A percentile compares a stretch with the other conserved stretches of the same genome.
Conservation (phyloP, 1,284 basidiomycete species). For the Ceratorhiza oryzae-sativae region DNA sequence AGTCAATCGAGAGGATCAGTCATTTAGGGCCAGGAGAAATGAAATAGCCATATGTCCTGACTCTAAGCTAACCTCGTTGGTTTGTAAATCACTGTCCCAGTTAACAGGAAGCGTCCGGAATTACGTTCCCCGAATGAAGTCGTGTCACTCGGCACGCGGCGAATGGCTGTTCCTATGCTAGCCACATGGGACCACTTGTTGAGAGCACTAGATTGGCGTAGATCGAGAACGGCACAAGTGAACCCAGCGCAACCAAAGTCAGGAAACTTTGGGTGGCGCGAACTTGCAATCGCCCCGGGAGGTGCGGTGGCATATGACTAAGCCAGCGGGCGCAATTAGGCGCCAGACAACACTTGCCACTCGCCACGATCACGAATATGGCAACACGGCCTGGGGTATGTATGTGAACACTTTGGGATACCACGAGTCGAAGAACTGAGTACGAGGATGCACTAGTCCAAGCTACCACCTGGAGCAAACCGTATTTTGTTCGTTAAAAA, state of each 20-base stretch:
- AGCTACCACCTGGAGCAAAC: constrained; percentile 83
- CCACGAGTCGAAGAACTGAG: background rate
- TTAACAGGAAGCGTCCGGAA: background rate
- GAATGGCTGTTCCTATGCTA: background rate
- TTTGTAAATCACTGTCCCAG: constrained; percentile 16
- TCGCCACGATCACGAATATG: constrained; percentile 26
- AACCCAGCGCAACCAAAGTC: background rate
- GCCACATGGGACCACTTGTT: background rate
- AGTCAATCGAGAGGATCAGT: background rate
- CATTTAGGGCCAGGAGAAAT: constrained; percentile 5
- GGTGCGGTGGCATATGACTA: background rate
- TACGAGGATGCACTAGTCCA: constrained; percentile 59
- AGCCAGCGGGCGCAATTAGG: constrained; percentile 9
- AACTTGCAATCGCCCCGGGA: background rate
- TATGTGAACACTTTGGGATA: background rate
- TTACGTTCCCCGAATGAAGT: background rate
- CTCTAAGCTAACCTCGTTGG: background rate
- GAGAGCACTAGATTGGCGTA: background rate
- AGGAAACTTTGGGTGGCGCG: constrained; percentile 7
- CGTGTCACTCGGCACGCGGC: background rate
- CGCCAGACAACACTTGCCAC: constrained; percentile 15
- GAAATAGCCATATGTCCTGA: background rate
- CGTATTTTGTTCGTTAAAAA: constrained; percentile 89
- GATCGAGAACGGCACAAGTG: background rate
- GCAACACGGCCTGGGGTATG: constrained; percentile 38